Evolutionary conservation across 441 rosid genomes (phyloP), one percentile per base, ranked within the genome.

Genomic region (Kokia cookei): DNA sequence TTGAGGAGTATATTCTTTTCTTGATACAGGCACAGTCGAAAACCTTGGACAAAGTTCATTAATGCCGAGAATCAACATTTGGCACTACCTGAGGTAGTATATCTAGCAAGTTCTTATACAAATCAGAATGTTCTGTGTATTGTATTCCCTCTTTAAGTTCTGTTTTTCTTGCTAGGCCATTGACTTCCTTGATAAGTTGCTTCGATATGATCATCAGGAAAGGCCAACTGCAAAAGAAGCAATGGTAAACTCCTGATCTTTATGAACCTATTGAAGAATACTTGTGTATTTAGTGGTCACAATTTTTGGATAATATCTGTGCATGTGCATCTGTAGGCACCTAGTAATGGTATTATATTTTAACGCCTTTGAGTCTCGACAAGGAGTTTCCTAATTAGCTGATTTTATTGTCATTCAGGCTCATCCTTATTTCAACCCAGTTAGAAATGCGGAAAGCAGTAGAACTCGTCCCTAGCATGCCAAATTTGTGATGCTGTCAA

Each of bases 141-240:
- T 11, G 32, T 54, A 17, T 55, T 22, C 29, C 5, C 22, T 57
- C 32, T 57, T 57, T 24, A 57, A 22, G 29, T 0, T 57, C 7
- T 15, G 12, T 13, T 59, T 53, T 12, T 59, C 40, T 13, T 59
- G 40, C 1, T 27, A 59, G 64, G 40, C 99, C 81, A 82, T 96
- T 65, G 98, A 96, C 80, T 96, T 96, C 82, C 92, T 93, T 35
- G 99, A 96, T 86, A 93, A 88, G 85, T 83, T 96, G 90, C 85
- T 96, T 79, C 88, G 88, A 71, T 96, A 96, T 88, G 99, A 96
- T 84, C 99, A 96, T 81, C 97, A 93, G 76, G 99, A 93, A 82
- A 90, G 99, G 86, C 98, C 92, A 57, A 93, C 98, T 59, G 99
- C 99, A 17, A 93, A 91, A 83, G 98, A 93, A 82, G 99, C 99